These are phyloP conservation scores for Sistotremastrum niveocremeum DNA, from an alignment of 768 basidiomycete species.

Conservation along the genomic window DNA sequence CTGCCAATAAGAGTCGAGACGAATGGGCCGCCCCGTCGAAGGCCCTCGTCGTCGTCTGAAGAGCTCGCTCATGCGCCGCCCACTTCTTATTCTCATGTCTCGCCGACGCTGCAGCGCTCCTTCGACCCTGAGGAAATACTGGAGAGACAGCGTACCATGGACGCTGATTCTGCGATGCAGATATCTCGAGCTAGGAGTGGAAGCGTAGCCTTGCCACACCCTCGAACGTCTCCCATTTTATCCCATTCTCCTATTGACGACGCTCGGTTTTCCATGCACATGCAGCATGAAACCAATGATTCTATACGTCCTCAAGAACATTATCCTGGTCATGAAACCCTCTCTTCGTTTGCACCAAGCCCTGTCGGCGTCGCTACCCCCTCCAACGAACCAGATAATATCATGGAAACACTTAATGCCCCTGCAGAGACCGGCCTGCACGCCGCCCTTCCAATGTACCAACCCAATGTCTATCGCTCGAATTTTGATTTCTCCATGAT, in stretches of 20 bases:
- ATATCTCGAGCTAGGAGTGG: conserved; percentile 60
- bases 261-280: conserved; percentile 27
- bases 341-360: conserved; percentile 9
- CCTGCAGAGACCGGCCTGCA: too few relatives aligned
- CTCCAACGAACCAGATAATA: conserved; percentile 17
- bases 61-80: too few relatives aligned
- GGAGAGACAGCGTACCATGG: conserved; percentile 87
- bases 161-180: conserved; percentile 71
- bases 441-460: conserved; percentile 51
- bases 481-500: conserved; percentile 62
- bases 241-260: conserved; percentile 16
- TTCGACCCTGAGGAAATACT: conserved; percentile 48
- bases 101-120: conserved; percentile 49
- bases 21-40: too few relatives aligned
- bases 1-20: too few relatives aligned
- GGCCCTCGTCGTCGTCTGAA: too few relatives aligned
- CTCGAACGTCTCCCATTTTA: conserved; percentile 6
- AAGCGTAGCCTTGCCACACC: conserved; percentile 25
- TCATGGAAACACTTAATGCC: conserved; percentile 14
- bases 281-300: conserved; percentile 36
- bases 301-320: conserved; percentile 26
- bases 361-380: conserved; percentile 9
- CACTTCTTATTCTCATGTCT: conserved; percentile 14
- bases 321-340: conserved; percentile 5
- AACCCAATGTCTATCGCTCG: conserved; percentile 39